Conservation (phyloP, 495 filamentous ascomycete species). For the Hypoxylon subgilvum region DNA sequence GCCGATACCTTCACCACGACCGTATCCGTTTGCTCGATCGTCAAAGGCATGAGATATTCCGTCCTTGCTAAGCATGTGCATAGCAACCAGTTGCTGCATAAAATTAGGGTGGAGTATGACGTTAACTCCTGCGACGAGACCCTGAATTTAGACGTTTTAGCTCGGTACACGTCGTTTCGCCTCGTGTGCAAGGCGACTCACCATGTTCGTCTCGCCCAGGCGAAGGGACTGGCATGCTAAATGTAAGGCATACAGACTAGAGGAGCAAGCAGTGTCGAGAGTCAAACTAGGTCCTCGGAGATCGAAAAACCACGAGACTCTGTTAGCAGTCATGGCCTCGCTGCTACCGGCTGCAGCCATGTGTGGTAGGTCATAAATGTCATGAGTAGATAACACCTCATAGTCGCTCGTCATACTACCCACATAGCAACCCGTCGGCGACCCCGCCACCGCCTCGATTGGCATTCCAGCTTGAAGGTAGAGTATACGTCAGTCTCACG, state of each 20-base stretch:
- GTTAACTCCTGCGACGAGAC: not conserved
- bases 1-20: not conserved
- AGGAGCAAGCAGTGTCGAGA: not conserved
- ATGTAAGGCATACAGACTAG: not conserved
- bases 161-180: no score
- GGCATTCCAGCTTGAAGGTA: not conserved
- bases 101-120: not conserved
- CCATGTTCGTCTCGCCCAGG: not conserved
- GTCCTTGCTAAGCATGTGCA: not conserved
- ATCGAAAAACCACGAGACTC: not conserved
- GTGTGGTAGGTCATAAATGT: not conserved
- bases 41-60: not conserved
- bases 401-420: not conserved
- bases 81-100: not conserved
- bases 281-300: not conserved
- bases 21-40: not conserved
- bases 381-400: not conserved
- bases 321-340: not conserved
- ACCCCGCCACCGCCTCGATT: not conserved
- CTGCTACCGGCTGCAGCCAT: not conserved
- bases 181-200: no score
- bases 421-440: not conserved
- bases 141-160: no score
- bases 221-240: not conserved
- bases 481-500: no score